Evolutionary conservation across 179 eudicot species (phyloP), one percentile per base, ranked within the genome.

Genomic region (Heliamphora pulchella): DNA sequence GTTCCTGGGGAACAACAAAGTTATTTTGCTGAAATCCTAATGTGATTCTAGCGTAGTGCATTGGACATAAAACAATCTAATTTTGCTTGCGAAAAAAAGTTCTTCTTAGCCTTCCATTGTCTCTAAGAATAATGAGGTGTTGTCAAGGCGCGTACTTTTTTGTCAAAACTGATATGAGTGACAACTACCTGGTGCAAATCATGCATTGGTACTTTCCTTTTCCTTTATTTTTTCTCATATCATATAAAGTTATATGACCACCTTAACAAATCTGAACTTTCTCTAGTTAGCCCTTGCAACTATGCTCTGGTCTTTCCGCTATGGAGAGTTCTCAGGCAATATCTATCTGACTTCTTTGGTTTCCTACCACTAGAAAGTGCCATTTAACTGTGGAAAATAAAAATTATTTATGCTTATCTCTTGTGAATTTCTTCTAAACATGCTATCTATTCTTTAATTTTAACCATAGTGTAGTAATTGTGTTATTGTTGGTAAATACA

Each of bases 1-100:
- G 18, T 80, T 80, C 51, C 43, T 75, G 17, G 67, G 10, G 43
- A 75, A 18, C 66, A 6, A 41, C 66, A 57, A 47, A 59, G 78
- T 59, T 75, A 1, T 75, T 75, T 7, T 75, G 67, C 53, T 41
- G 47, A 59, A 41, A 75, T 43, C 39, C 39, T 51, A 46, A 39
- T 1, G 13, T 61, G 43, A 80, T n/a, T 72, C 5, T 48, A 13
- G 54, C 7, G 14, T 62, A 8, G 20, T 58, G 64, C 55, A 79
- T 66, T 44, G 81, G 54, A 48, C 10, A 55, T 63, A 46, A 51
- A 9, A 53, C 64, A 53, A 57, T 2, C 4, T 48, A 48, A 15
- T 61, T 61, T 17, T 15, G 0, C 22, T 15, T 1, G n/a, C 3
- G 64, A 31, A 61, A 1, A 61, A 61, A 61, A 51, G 0, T 0